Evolutionary conservation across 2,329 filamentous ascomycete species (phyloP).

Genomic region (Diaporthe eres): DNA sequence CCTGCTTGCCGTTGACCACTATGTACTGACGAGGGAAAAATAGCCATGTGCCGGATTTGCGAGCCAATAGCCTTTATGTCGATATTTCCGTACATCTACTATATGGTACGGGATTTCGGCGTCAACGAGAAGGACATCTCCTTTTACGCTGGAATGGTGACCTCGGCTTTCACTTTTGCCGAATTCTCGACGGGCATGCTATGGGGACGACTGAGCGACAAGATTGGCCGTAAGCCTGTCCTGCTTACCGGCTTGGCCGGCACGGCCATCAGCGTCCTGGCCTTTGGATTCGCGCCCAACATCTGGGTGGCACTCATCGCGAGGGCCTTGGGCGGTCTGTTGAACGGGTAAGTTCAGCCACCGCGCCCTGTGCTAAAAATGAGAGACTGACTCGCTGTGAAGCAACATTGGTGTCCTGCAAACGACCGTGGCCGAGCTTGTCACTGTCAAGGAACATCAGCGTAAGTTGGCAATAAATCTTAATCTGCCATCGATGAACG

Average conservation of each 20-base stretch:
- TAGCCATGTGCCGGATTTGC: constrained; percentile 94
- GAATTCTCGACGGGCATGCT: constrained; percentile 94
- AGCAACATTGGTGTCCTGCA: constrained; percentile 96
- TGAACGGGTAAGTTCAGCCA: constrained; percentile 83
- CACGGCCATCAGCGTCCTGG: constrained; percentile 91
- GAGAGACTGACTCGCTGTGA: constrained; percentile 40
- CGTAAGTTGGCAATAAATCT: constrained; percentile 65
- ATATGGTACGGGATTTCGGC: constrained; percentile 94
- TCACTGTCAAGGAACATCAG: constrained; percentile 94
- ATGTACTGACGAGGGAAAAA: constrained; percentile 34
- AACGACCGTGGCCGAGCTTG: constrained; percentile 93
- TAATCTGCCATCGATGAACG: constrained; percentile 13
- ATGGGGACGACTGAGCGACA: constrained; percentile 94
- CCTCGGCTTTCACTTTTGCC: constrained; percentile 94
- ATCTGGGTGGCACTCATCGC: constrained; percentile 87
- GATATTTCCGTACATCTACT: constrained; percentile 98
- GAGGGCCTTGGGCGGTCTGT: constrained; percentile 87
- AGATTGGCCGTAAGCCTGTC: constrained; percentile 91
- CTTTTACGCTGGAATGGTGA: constrained; percentile 95
- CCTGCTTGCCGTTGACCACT: background rate
- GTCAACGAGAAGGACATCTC: constrained; percentile 89
- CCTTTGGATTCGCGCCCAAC: constrained; percentile 91
- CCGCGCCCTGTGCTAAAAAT: constrained; percentile 11
- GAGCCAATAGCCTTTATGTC: constrained; percentile 99
- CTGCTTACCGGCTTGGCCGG: constrained; percentile 90